These are phyloP conservation scores for Sporothrix phasma DNA, from an alignment of 2,329 filamentous ascomycete genomes.

Conservation along the genomic window DNA sequence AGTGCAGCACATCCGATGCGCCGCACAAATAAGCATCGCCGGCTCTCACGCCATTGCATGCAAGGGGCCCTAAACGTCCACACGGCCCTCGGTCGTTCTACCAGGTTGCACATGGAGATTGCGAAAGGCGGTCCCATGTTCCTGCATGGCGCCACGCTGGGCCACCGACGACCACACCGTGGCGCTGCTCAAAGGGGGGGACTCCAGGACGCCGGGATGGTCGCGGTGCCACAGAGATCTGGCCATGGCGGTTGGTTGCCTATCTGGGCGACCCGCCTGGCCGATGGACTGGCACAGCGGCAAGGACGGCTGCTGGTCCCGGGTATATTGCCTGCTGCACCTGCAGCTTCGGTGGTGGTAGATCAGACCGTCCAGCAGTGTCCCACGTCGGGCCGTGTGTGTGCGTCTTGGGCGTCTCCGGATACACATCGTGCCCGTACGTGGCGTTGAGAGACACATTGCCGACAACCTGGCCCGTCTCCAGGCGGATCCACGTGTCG, in stretches of 20 bases:
- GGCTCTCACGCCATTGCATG: not conserved
- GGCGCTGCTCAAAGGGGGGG: not conserved
- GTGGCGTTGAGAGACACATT: slow-evolving; percentile 40
- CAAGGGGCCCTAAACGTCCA: not conserved
- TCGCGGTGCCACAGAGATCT: not conserved
- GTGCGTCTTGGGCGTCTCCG: slow-evolving; percentile 22
- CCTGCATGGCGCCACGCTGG: not conserved
- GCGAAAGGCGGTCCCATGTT: not conserved
- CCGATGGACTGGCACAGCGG: no score
- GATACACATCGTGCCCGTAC: slow-evolving; percentile 40
- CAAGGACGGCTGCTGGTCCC: no score
- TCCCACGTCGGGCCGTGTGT: slow-evolving; percentile 1
- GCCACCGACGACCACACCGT: not conserved
- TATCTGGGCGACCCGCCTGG: not conserved
- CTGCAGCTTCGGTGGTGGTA: not conserved
- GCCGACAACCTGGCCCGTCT: slow-evolving; percentile 35
- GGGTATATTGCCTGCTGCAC: not conserved
- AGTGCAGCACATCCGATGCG: not conserved
- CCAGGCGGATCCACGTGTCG: slow-evolving; percentile 43
- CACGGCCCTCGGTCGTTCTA: not conserved
- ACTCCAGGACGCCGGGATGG: not conserved
- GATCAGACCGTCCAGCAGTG: not conserved
- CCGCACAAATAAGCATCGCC: not conserved
- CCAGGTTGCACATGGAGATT: not conserved
- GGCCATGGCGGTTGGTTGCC: no score